phyloP scores from a whole-genome alignment of 805 yeast species.

The Candida multigemmis region DNA sequence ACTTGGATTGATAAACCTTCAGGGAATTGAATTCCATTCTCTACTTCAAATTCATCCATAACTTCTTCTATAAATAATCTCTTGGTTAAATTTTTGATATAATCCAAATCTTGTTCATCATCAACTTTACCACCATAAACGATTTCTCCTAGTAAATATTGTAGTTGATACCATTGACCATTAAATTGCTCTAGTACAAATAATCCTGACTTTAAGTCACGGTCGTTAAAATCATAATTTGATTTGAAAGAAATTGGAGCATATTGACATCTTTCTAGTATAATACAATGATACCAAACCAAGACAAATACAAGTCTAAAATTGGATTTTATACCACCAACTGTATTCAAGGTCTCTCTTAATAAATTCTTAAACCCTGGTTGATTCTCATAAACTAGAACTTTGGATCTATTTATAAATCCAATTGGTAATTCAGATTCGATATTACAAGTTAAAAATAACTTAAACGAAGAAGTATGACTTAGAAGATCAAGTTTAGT shows the following conservation, averaged over 20 bases:
- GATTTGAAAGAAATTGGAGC: conserved; percentile 56
- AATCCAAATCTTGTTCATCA: conserved; percentile 26
- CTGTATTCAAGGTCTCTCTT: conserved; percentile 22
- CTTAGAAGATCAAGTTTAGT: conserved; percentile 26
- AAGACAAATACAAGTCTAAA: conserved; percentile 43
- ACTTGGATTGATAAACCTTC: conserved; percentile 29
- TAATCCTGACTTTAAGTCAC: conserved; percentile 52
- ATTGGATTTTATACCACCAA: conserved; percentile 6
- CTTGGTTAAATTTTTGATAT: conserved; percentile 23
- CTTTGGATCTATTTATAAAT: conserved; percentile 44
- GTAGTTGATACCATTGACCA: conserved; percentile 49
- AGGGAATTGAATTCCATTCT: conserved; percentile 31
- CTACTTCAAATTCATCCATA: conserved; percentile 6
- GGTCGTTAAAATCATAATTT: conserved; percentile 60
- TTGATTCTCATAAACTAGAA: conserved; percentile 52
- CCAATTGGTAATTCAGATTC: conserved; percentile 43
- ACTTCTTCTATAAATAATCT: conserved; percentile 30
- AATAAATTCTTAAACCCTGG: conserved; percentile 49
- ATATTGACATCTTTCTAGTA: conserved; percentile 50
- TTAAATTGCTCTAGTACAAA: conserved; percentile 20
- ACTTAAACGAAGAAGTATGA: conserved; percentile 30
- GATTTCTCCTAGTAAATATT: conserved; percentile 40
- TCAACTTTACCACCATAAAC: conserved; percentile 64
- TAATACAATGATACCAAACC: conserved; percentile 62
- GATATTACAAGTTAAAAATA: conserved; percentile 59